phyloP scores from a whole-genome alignment of 2,329 filamentous ascomycete genomes.

The Domatiomyces globalis region DNA sequence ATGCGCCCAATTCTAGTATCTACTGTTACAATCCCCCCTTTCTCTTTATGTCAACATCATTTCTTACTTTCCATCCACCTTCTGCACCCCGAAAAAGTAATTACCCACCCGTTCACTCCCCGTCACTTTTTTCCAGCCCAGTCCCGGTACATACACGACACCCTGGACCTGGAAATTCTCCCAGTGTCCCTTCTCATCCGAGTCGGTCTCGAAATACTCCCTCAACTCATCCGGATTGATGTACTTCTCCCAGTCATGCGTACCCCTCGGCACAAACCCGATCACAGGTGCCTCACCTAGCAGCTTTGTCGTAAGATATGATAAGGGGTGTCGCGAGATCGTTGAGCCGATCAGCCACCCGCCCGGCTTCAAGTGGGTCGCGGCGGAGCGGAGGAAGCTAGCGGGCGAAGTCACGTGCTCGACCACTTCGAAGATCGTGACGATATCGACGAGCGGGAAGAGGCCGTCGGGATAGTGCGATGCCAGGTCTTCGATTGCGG shows the following conservation, averaged over 20 bases:
- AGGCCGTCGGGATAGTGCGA: constrained; percentile 11
- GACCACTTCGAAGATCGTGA: constrained; percentile 85
- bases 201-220: constrained; percentile 25
- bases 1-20: neutral
- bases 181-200: constrained; percentile 30
- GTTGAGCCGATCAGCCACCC: constrained; percentile 90
- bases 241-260: constrained; percentile 94
- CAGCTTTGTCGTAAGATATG: constrained; percentile 84
- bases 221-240: constrained; percentile 69
- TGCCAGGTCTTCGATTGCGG: constrained; percentile 56
- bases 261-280: constrained; percentile 77
- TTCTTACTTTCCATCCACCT: constrained; percentile 15
- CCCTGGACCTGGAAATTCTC: constrained; percentile 52
- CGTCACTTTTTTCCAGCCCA: constrained; percentile 74
- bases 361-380: constrained; percentile 68
- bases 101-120: constrained; percentile 81
- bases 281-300: constrained; percentile 62
- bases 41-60: neutral
- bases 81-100: constrained; percentile 84
- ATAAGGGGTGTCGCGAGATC: constrained; percentile 76
- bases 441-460: constrained; percentile 50
- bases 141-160: constrained; percentile 74
- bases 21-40: neutral
- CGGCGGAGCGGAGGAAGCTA: constrained; percentile 56
- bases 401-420: constrained; percentile 74